Conservation (phyloP, 2,329 filamentous ascomycete genomes). For the Clathrospora elynae region DNA sequence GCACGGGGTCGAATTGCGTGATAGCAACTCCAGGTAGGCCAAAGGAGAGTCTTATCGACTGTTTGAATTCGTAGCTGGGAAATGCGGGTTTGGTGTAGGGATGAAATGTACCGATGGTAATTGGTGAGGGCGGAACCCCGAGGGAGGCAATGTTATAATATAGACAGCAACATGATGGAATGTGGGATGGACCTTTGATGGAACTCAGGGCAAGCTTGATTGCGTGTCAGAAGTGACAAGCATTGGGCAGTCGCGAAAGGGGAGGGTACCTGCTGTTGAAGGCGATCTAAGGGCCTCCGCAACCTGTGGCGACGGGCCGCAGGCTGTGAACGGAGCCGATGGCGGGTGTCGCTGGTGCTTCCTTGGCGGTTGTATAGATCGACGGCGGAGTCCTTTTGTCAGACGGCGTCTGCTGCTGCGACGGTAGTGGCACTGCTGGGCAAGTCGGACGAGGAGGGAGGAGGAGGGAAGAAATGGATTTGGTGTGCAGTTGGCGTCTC, state of each 20-base stretch:
- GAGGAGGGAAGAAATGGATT: constrained; percentile 28
- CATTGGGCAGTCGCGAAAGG: constrained; percentile 26
- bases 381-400: constrained; percentile 10
- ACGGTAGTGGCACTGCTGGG: constrained; percentile 22
- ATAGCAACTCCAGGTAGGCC: not conserved
- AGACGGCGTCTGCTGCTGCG: constrained; percentile 23
- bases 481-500: constrained; percentile 26
- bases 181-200: constrained; percentile 37
- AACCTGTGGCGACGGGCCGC: constrained; percentile 40
- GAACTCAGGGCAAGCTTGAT: constrained; percentile 24
- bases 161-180: constrained; percentile 43
- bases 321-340: constrained; percentile 28
- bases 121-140: constrained; percentile 39
- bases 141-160: constrained; percentile 48
- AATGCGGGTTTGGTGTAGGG: constrained; percentile 15
- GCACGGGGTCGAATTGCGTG: too few relatives aligned
- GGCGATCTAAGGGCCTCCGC: constrained; percentile 41
- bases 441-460: constrained; percentile 15
- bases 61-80: constrained; percentile 8
- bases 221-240: constrained; percentile 31
- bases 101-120: constrained; percentile 17
- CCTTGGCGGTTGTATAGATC: constrained; percentile 18
- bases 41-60: not conserved
- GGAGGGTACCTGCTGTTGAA: constrained; percentile 41
- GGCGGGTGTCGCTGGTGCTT: constrained; percentile 11